Evolutionary conservation across 768 basidiomycete species (phyloP).

Genomic region (Flagelloscypha sp.): DNA sequence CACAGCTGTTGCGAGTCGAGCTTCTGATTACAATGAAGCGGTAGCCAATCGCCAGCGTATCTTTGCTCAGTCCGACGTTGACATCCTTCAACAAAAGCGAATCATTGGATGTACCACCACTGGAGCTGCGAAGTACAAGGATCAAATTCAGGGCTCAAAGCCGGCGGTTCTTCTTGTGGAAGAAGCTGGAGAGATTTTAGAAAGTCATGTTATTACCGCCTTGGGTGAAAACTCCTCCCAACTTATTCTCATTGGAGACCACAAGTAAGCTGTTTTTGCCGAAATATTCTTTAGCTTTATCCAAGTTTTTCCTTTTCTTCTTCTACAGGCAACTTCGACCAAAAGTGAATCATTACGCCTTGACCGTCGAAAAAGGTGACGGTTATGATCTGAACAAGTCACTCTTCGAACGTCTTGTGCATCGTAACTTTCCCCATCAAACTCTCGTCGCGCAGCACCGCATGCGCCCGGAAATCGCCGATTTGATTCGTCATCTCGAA

Average conservation of each 20-base stretch:
- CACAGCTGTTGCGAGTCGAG: slow-evolving; percentile 18
- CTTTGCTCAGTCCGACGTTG: slow-evolving; percentile 17
- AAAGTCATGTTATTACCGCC: slow-evolving; percentile 34
- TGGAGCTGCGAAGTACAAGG: slow-evolving; percentile 31
- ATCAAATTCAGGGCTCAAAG: slow-evolving; percentile 18
- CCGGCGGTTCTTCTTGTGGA: slow-evolving; percentile 32
- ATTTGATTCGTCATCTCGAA: slow-evolving; percentile 26
- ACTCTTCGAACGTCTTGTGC: slow-evolving; percentile 36
- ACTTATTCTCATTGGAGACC: slow-evolving; percentile 37
- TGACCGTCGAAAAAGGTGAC: slow-evolving; percentile 34
- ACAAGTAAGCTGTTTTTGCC: slow-evolving; percentile 35
- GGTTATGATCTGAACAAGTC: slow-evolving; percentile 36
- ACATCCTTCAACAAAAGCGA: slow-evolving; percentile 22
- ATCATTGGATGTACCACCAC: slow-evolving; percentile 39
- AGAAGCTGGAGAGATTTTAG: slow-evolving; percentile 40
- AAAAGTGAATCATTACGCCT: slow-evolving; percentile 32
- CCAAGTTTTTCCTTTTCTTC: background rate
- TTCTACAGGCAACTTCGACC: slow-evolving; percentile 33
- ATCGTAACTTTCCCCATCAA: slow-evolving; percentile 31
- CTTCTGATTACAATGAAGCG: slow-evolving; percentile 21
- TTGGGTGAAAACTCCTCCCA: slow-evolving; percentile 22
- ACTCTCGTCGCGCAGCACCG: slow-evolving; percentile 34
- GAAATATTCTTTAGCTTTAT: background rate
- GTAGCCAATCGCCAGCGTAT: slow-evolving; percentile 22
- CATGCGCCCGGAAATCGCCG: slow-evolving; percentile 40